phyloP scores from a whole-genome alignment of 202 grass and related monocot genomes.

The Digitaria exilis region DNA sequence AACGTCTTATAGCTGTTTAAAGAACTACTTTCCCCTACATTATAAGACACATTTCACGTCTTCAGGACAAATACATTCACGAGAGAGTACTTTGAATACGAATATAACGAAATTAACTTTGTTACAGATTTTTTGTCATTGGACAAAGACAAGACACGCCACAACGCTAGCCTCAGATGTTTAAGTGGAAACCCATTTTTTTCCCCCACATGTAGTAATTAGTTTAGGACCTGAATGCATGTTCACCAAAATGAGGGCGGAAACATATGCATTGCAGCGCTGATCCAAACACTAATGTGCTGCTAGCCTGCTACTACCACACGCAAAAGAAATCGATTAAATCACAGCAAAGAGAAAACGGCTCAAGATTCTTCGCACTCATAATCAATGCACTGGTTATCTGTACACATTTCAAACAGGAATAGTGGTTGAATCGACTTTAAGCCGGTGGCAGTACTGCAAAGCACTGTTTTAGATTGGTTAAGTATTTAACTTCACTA shows the following conservation, averaged over 20 bases:
- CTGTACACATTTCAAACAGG: conserved; percentile 6
- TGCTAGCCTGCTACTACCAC: background rate
- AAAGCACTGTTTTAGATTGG: too few relatives aligned
- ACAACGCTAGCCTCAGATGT: background rate
- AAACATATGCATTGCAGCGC: background rate
- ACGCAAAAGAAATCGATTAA: background rate
- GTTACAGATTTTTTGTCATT: background rate
- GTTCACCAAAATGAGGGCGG: too few relatives aligned
- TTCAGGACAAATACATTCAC: background rate
- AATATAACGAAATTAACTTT: background rate
- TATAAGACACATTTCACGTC: background rate
- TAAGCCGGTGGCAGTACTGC: too few relatives aligned
- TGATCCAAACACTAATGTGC: background rate
- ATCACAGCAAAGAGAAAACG: background rate
- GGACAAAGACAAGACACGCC: background rate
- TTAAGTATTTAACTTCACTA: too few relatives aligned
- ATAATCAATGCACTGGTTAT: conserved; percentile 1
- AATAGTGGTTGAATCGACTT: conserved; percentile 23
- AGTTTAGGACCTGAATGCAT: conserved; percentile 17
- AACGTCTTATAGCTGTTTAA: background rate
- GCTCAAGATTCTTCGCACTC: background rate
- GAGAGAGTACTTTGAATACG: background rate
- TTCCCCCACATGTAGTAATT: background rate
- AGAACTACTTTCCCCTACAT: background rate
- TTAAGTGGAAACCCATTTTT: background rate